Evolutionary conservation across 2,329 filamentous ascomycete genomes (phyloP).

Genomic region (Mycogone perniciosa): DNA sequence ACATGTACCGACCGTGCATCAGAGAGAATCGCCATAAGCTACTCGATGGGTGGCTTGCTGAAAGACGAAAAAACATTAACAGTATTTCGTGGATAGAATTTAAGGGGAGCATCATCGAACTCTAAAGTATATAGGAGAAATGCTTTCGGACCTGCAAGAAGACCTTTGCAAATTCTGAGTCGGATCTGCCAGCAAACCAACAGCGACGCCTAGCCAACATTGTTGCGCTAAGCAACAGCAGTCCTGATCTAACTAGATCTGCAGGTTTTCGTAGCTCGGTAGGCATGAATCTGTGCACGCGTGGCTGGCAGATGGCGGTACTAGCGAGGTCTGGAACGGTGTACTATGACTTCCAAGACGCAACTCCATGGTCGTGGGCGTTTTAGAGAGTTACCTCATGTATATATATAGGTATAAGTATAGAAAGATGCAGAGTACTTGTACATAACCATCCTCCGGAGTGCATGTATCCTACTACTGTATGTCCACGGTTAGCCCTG

Average conservation of each 20-base stretch:
- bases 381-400: no score
- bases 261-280: conserved; percentile 5
- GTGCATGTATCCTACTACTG: no score
- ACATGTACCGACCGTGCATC: conserved; percentile 7
- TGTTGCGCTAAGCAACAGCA: neutral
- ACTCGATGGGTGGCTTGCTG: conserved; percentile 3
- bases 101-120: conserved; percentile 4
- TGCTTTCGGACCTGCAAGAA: neutral
- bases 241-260: neutral
- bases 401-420: no score
- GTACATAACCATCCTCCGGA: no score
- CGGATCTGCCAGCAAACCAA: neutral
- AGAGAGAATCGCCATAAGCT: conserved; percentile 3
- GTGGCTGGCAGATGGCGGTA: neutral
- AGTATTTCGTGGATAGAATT: conserved; percentile 9
- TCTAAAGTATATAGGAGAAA: neutral
- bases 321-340: conserved; percentile 3
- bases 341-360: conserved; percentile 1
- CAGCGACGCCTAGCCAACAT: conserved; percentile 7
- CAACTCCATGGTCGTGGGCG: conserved; percentile 8
- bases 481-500: no score
- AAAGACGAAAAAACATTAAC: conserved; percentile 7
- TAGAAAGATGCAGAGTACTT: no score
- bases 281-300: neutral
- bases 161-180: conserved; percentile 4